Evolutionary conservation across 2,329 filamentous ascomycete genomes (phyloP).

Genomic region (Trichophyton schoenleinii): DNA sequence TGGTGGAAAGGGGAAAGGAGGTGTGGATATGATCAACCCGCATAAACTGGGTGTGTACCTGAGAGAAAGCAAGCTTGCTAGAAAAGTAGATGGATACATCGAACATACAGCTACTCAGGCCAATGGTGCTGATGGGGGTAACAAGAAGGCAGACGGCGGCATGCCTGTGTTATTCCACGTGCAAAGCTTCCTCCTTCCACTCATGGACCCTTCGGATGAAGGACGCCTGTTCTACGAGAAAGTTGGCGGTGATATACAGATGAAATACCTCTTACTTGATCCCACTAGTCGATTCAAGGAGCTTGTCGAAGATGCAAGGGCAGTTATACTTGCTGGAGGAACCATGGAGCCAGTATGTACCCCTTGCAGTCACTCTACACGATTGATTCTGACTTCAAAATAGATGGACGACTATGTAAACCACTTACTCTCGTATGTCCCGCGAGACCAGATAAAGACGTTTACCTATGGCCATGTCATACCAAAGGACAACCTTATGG

Average conservation of each 20-base stretch:
- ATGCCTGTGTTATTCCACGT: constrained; percentile 50
- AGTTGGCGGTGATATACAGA: constrained; percentile 38
- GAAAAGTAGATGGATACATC: constrained; percentile 86
- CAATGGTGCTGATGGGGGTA: not conserved
- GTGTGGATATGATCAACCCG: constrained; percentile 88
- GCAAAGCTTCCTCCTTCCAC: constrained; percentile 58
- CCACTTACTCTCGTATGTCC: constrained; percentile 70
- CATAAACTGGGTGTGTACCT: constrained; percentile 80
- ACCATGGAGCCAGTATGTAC: constrained; percentile 74
- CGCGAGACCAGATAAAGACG: constrained; percentile 53
- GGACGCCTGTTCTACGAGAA: constrained; percentile 48
- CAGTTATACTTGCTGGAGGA: constrained; percentile 82
- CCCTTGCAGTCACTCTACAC: not conserved
- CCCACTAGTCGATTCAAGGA: constrained; percentile 84
- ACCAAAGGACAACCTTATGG: constrained; percentile 65
- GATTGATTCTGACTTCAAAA: not conserved
- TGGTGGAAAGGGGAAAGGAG: constrained; percentile 45
- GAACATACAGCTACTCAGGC: constrained; percentile 36
- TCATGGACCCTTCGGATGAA: constrained; percentile 72
- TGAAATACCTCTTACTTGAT: constrained; percentile 82
- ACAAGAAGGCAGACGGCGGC: constrained; percentile 18
- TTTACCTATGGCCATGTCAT: constrained; percentile 94
- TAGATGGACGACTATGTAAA: constrained; percentile 74
- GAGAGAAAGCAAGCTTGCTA: constrained; percentile 79
- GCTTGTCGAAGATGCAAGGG: constrained; percentile 69